These are phyloP conservation scores for Scenedesmus sp. DNA, from an alignment of 163 green algal genomes.

Conservation along the genomic window DNA sequence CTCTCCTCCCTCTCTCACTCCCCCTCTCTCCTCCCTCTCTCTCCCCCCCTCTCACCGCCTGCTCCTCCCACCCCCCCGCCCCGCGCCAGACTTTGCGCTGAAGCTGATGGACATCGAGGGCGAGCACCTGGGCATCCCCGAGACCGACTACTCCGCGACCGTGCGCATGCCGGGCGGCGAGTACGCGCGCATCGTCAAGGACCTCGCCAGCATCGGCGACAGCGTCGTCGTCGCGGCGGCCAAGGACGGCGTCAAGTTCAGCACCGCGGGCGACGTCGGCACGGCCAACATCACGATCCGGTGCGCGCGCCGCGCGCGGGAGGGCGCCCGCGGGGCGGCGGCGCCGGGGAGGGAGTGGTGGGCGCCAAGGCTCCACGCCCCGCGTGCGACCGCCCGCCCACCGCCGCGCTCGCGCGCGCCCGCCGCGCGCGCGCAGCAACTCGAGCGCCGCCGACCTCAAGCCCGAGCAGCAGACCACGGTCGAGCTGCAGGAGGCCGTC, in stretches of 20 bases:
- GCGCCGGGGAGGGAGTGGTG: too few relatives aligned
- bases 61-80: too few relatives aligned
- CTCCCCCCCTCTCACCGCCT: too few relatives aligned
- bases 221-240: conserved; percentile 86
- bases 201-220: conserved; percentile 92
- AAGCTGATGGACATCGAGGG: conserved; percentile 99
- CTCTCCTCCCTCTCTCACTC: too few relatives aligned
- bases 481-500: conserved; percentile 95
- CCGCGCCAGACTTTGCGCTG: conserved; percentile 99
- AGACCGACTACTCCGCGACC: conserved; percentile 58
- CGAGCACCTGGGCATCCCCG: conserved; percentile 98
- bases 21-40: too few relatives aligned
- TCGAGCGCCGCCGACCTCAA: conserved; percentile 71
- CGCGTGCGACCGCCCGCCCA: too few relatives aligned
- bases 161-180: conserved; percentile 83
- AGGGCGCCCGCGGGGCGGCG: too few relatives aligned
- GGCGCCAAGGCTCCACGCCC: too few relatives aligned
- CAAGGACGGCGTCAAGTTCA: conserved; percentile 96
- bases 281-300: conserved; percentile 86
- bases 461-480: conserved; percentile 73
- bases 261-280: conserved; percentile 92
- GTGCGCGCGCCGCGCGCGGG: too few relatives aligned
- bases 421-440: conserved; percentile 56
- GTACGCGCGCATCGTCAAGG: conserved; percentile 89
- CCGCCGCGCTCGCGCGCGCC: too few relatives aligned